Percentiles rank a stretch among this genome's conserved stretches.
phyloP scores from a whole-genome alignment of 2,329 filamentous ascomycete genomes.

The Diaporthe velutina region DNA sequence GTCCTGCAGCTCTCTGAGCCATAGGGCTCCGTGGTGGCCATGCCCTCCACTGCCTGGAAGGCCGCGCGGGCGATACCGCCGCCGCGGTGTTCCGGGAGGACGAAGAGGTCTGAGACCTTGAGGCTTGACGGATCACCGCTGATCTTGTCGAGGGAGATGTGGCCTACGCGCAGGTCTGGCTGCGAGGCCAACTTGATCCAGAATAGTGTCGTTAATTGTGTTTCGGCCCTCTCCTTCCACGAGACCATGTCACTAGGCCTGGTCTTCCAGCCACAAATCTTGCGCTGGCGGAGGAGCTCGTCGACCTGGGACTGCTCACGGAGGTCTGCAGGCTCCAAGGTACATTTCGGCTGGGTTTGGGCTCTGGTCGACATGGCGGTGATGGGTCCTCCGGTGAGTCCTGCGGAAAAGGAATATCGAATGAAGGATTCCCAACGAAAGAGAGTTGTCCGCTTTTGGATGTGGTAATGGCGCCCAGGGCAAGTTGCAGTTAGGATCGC shows the following conservation, averaged over 20 bases:
- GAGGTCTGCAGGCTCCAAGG: constrained; percentile 37
- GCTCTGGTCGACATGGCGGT: neutral
- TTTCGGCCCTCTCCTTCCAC: constrained; percentile 30
- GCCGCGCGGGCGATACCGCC: constrained; percentile 36
- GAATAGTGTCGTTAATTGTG: constrained; percentile 29
- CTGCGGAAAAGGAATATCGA: neutral
- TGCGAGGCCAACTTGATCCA: constrained; percentile 34
- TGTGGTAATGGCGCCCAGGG: too few relatives aligned
- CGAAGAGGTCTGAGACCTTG: constrained; percentile 39
- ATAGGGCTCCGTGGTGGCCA: constrained; percentile 38
- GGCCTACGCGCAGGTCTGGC: constrained; percentile 29
- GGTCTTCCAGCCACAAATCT: constrained; percentile 37
- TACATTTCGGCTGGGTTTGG: constrained; percentile 22
- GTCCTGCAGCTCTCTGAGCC: constrained; percentile 39
- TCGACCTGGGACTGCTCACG: constrained; percentile 35
- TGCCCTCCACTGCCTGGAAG: constrained; percentile 36
- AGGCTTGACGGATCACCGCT: constrained; percentile 25
- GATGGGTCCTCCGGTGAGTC: neutral
- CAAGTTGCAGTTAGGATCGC: neutral
- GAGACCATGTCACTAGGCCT: constrained; percentile 11
- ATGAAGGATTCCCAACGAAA: neutral
- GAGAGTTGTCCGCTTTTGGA: neutral
- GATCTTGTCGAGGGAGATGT: constrained; percentile 38
- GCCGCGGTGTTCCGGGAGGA: constrained; percentile 38
- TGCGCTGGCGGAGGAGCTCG: constrained; percentile 39